Conservation (phyloP, 192 early-diverging fungal species). For the Rhizoclosmatium sp. region DNA sequence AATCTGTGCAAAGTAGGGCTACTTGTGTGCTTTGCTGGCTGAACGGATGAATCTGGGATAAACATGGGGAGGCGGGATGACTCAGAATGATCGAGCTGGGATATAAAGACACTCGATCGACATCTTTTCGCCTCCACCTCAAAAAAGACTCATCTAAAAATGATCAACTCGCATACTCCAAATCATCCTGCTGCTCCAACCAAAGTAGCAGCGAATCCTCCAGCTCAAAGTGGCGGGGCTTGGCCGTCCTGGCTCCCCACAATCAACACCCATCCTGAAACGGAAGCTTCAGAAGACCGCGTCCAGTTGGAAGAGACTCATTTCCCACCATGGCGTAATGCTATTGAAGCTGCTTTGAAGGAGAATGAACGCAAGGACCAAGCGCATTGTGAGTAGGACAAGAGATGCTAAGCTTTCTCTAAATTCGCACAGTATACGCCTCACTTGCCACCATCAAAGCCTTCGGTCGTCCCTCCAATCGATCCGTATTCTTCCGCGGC, state of each 20-base stretch:
- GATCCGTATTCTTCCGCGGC: slow-evolving; percentile 45
- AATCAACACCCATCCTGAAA: neutral
- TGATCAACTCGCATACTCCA: too few species aligned
- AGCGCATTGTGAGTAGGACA: slow-evolving; percentile 28
- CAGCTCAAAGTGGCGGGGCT: neutral
- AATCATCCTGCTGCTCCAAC: neutral
- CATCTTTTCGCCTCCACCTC: too few species aligned
- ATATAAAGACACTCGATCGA: too few species aligned
- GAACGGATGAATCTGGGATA: too few species aligned
- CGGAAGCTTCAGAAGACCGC: neutral
- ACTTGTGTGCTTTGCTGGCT: too few species aligned
- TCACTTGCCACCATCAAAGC: slow-evolving; percentile 48
- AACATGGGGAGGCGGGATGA: too few species aligned
- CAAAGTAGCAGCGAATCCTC: neutral
- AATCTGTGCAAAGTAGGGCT: too few species aligned
- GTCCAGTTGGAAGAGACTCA: neutral
- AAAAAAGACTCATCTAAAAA: too few species aligned
- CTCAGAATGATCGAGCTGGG: too few species aligned
- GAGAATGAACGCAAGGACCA: slow-evolving; percentile 18
- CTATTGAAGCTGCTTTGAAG: slow-evolving; percentile 18
- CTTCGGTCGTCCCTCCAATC: slow-evolving; percentile 45
- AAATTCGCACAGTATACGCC: slow-evolving; percentile 30
- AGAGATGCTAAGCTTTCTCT: neutral
- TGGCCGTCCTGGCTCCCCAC: slow-evolving; percentile 22
- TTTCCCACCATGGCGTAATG: slow-evolving; percentile 24